Base-by-base conservation (phyloP, 495 filamentous ascomycete species). In the Pyrenula aspistea region DNA sequence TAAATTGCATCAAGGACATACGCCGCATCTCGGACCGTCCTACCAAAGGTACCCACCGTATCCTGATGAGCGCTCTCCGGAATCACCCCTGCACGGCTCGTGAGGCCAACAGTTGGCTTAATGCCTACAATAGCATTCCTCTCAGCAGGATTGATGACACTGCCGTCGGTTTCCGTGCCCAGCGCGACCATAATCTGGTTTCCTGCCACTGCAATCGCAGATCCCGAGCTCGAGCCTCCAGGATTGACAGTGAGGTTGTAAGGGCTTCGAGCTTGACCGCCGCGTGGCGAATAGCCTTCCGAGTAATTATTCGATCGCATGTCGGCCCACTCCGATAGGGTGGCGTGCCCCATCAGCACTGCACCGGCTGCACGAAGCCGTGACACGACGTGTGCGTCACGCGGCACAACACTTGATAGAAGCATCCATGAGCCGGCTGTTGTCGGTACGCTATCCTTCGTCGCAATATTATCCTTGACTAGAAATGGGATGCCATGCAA, bases 391-490 rank as follows among this genome's bases (percentile, higher is more conserved):
- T 71, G 63, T 10, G 85, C 78, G 68, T 89, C 84, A 25, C 82
- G 74, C 0, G 85, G 86, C 0, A 86, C 80, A 10, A 84, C 68
- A 53, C 74, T 81, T 3, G 83, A 85, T 0, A 86, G 65, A 0
- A 89, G 74, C 51, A 80, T 82, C 72, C 72, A 78, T 63, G 71
- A 76, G 24, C 75, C 75, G 21, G 75, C 77, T 2, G 82, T 86
- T 22, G 84, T 87, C 62, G 85, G 79, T 83, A 88, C 83, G 49
- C 77, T 73, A 59, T 89, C 86, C 52, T 76, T 76, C 1, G 81
- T 84, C 21, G 79, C 85, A 56, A 88, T 87, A 69, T 86, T 89
- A 70, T 89, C 84, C 67, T 89, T 89, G 59, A 88, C 77, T 19
- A 87, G 66, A 67, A 88, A 83, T 1, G 86, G 86, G 56, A 90